Base-by-base conservation (phyloP, 139 green algal genomes). In the Trebouxia sp. region DNA sequence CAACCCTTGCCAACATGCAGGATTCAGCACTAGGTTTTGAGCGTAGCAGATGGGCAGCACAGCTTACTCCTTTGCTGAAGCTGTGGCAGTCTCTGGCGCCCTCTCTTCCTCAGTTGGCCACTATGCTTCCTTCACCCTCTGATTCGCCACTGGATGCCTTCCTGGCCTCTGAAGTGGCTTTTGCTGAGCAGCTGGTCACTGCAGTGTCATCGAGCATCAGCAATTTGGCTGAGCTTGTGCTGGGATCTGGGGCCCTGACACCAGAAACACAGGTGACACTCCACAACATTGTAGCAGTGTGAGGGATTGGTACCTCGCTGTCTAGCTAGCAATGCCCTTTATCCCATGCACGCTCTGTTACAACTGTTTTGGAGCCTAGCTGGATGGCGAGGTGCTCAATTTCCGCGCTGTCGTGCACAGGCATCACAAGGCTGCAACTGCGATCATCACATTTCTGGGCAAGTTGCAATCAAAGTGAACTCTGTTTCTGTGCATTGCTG, bases 41-140 rank as follows among this genome's bases (percentile, higher is more conserved):
- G 56, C 82, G 83, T 26, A 74, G 67, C 47, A 62, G 80, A 48
- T 95, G 91, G 91, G 39, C 67, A 32, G 35, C 37, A 38, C 79
- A 86, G 84, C 89, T 95, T 39, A 81, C 67, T n/a, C 90, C 91
- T 30, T 50, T 95, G 37, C 67, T 95, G 50, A 81, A 84, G 70
- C 85, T 90, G 65, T 93, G 91, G 88, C 88, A 93, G 37, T 50
- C 45, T 11, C 76, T 87, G 26, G 43, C 50, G 22, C 75, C 75
- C 26, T 37, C 20, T 22, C 37, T 82, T n/a, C 14, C 67, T 14
- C 80, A 79, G 80, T 45, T 35, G 37, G 42, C 58, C 35, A 78
- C 53, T n/a, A 39, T 41, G 75, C 51, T 28, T 35, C 48, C 26
- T 43, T 24, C 45, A 78, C 74, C 62, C 39, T 48, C 72, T 38